Evolutionary conservation across 2,329 filamentous ascomycete genomes (phyloP), one percentile per base, ranked within the genome.

Genomic region (Didymella sp.): DNA sequence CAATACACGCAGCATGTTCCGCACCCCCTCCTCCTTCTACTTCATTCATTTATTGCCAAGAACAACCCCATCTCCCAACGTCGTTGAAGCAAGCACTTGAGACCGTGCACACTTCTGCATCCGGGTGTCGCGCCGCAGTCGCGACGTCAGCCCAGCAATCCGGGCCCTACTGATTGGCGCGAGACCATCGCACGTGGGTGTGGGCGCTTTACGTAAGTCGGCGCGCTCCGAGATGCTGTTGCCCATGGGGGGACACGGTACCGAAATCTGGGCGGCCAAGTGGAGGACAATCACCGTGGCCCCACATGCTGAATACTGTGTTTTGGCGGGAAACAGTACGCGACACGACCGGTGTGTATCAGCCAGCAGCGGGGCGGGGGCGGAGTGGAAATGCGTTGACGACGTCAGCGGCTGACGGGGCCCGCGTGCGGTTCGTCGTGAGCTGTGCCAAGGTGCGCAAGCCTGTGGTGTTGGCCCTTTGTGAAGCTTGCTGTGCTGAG

Each of bases 351-450:
- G 38, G 38, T 57, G 54, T 31, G 43, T 40, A 31, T 46, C 21
- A 49, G 22, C 24, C 48, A 42, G 48, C 43, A 49, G 54, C 48
- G 54, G 43, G 49, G 48, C 48, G 48, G 48, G 17, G 48, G 38
- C 54, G 38, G 43, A 52, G 43, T 40, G 33, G 42, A 44, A 24
- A 33, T 42, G 22, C 44, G 22, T 12, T 8, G 27, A 17, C 37
- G 48, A 57, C 54, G 54, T 57, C 54, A 57, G 54, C 54, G 54
- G 54, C 54, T 57, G 54, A 52, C 25, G 30, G 48, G 47, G 25
- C 6, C 30, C 22, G 43, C 6, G 22, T 40, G 38, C 48, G n/a
- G 38, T 17, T 28, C 38, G 43, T 48, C 21, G 43, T 48, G 44
- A 24, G 33, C 8, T 28, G 27, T n/a, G 48, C 44, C 43, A 57